Base-by-base conservation (phyloP, 345 rosid genomes). In the Eucalyptus polybractea region DNA sequence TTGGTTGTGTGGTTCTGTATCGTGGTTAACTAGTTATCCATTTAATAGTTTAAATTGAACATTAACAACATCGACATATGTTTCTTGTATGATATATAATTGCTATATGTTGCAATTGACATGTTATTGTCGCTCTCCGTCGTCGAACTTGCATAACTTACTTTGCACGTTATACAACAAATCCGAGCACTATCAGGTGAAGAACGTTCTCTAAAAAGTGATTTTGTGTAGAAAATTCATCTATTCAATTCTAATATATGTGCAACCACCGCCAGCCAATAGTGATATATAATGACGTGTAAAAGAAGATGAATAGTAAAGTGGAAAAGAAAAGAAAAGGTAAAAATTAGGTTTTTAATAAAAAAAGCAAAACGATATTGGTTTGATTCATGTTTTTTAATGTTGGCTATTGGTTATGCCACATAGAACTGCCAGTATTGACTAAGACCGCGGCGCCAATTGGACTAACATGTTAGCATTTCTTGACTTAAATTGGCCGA, bases 381-480 rank as follows among this genome's bases (percentile, higher is more conserved):
- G 1, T 24, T 24, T 9, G 3, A 24, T 56, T 24, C 29, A 56
- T 3, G 16, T 53, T 53, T 24, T 56, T 9, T 56, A 56, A 56
- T 21, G 13, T 56, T 56, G 12, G 27, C 6, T 56, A 56, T 56
- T 56, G 29, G 13, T 56, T 5, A 56, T 21, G 27, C 13, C 29
- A 56, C 62, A 4, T 56, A 22, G 12, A 56, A 22, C 2, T 4
- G 12, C 62, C 6, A 0, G 62, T 10, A 22, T 56, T 19, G 24
- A 56, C 3, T 56, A 0, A 56, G 27, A 56, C 0, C 4, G 29
- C 0, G 1, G 27, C 1, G 6, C 27, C 27, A 8, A 56, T 6
- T 56, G 1, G 29, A 56, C 29, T 56, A 0, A 4, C 12, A 56
- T 56, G 29, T 56, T 24, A 56, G 27, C 29, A 56, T 56, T 9